Evolutionary conservation across 179 eudicot species (phyloP).

Genomic region (Nepenthes alata): DNA sequence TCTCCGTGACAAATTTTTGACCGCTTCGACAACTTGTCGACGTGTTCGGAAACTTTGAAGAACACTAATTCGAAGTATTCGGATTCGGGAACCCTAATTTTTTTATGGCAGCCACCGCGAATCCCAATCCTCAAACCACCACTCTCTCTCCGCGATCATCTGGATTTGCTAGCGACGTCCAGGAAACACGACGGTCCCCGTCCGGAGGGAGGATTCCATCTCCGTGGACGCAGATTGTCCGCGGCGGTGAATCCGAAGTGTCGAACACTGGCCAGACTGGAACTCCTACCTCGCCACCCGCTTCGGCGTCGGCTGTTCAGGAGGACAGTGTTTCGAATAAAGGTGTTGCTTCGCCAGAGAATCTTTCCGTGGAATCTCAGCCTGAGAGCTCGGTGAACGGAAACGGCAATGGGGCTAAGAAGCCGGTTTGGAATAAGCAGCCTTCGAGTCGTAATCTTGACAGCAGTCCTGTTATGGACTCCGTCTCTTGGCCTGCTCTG

Average conservation of each 20-base stretch:
- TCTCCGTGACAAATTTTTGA: not conserved
- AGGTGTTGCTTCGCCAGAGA: not conserved
- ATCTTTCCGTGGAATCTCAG: not conserved
- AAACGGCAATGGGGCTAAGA: constrained; percentile 33
- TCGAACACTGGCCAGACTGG: not conserved
- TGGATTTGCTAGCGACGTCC: not conserved
- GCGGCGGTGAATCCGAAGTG: constrained; percentile 23
- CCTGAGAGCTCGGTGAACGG: constrained; percentile 22
- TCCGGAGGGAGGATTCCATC: constrained; percentile 19
- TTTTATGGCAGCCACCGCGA: constrained; percentile 15
- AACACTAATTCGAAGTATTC: too few relatives aligned
- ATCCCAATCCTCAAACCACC: constrained; percentile 3
- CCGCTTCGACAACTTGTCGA: not conserved
- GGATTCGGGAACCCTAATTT: constrained; percentile 3
- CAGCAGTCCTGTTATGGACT: constrained; percentile 50
- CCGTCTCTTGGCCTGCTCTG: constrained; percentile 68
- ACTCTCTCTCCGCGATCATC: not conserved
- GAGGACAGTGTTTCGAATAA: not conserved
- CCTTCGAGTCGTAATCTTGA: constrained; percentile 38
- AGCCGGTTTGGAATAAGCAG: constrained; percentile 71
- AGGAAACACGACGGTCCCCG: not conserved
- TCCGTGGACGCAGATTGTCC: not conserved
- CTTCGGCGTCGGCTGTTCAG: not conserved
- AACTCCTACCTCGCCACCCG: not conserved
- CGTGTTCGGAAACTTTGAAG: not conserved